Base-by-base conservation (phyloP, 805 yeast genomes). In the Peterozyma toletana region DNA sequence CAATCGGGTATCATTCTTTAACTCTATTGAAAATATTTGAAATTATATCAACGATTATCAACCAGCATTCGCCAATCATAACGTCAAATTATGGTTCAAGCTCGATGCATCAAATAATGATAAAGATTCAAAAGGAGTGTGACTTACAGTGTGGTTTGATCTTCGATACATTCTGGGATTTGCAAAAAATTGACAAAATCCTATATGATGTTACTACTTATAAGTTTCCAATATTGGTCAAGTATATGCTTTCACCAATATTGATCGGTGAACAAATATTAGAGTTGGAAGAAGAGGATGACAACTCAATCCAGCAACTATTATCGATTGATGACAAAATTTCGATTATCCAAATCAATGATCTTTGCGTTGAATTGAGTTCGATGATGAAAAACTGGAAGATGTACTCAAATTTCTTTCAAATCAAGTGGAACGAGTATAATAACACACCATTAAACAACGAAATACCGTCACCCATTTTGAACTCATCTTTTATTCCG, bases 81-180 rank as follows among this genome's bases (percentile, higher is more conserved):
- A 75, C 73, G 36, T 71, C 71, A 40, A 83, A 81, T 56, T 93
- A 93, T 56, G 95, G 91, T 15, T 64, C 66, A 2, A 49, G 64
- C 9, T 80, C 81, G 13, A 80, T 90, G 70, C 64, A 73, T 2
- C 71, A 72, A 31, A 89, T 91, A 9, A 71, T 90, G 52, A 77
- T 75, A 15, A 76, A 77, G 40, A 82, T 93, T 30, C 96, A 91
- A 62, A 68, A 76, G 40, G 99, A 93, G 57, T 82, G 93, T 30
- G 99, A 93, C 57, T 71, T 90, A n/a, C 99, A 93, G 57, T 83
- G 91, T 21, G 95, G 95, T 1, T 68, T 93, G 37, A 85, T 93
- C 3, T 70, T 86, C 43, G 98, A 91, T 59, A 86, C 93, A 0
- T 87, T 86, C 55, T 76, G 81, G 66, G 97, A 90, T 52, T 73